phyloP scores from a whole-genome alignment of 306 rosid species.

The Vicia faba region DNA sequence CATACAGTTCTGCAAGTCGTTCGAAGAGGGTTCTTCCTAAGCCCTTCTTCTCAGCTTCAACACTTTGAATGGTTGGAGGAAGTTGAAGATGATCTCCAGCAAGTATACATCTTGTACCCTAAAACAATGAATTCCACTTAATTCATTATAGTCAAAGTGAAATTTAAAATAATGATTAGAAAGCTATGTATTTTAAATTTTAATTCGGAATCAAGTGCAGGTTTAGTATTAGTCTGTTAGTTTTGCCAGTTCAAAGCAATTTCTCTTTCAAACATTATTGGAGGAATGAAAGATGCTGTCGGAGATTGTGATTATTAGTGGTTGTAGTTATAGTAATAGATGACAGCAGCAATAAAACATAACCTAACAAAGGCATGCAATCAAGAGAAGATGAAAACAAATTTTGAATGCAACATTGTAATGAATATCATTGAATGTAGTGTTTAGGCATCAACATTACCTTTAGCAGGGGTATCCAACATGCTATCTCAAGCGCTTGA shows the following conservation, averaged over 20 bases:
- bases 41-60: conserved; percentile 98
- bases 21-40: conserved; percentile 94
- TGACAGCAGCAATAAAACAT: conserved; percentile 29
- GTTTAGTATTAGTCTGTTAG: conserved; percentile 18
- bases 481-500: conserved; percentile 97
- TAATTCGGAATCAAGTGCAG: conserved; percentile 16
- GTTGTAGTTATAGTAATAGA: neutral
- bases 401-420: neutral
- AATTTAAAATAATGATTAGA: conserved; percentile 12
- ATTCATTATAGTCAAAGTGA: conserved; percentile 24
- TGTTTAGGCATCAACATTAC: conserved; percentile 49
- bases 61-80: conserved; percentile 99
- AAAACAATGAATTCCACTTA: conserved; percentile 56
- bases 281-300: conserved; percentile 17
- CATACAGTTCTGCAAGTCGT: conserved; percentile 84
- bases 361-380: conserved; percentile 7
- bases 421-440: conserved; percentile 19
- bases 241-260: conserved; percentile 26
- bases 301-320: neutral
- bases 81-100: conserved; percentile 99
- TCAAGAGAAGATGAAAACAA: conserved; percentile 30
- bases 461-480: conserved; percentile 93
- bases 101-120: conserved; percentile 99
- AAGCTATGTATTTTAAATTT: conserved; percentile 14
- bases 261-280: conserved; percentile 23